Conservation (phyloP, 2,329 filamentous ascomycete species). For the Penicillium sp. region DNA sequence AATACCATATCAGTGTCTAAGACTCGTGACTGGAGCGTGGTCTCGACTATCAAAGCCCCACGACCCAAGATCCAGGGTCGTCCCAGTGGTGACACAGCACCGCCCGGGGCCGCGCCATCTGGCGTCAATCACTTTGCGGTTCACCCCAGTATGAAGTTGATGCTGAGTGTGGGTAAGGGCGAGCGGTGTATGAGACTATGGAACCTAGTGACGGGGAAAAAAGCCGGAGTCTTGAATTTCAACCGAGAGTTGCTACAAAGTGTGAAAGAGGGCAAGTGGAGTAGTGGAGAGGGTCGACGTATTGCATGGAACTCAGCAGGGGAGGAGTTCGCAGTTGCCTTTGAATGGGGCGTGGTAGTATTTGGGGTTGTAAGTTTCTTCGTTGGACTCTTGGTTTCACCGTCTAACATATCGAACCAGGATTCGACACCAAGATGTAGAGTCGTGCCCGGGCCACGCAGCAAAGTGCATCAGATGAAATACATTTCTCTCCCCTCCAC, state of each 20-base stretch:
- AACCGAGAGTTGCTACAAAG: conserved; percentile 64
- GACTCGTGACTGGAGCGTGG: conserved; percentile 79
- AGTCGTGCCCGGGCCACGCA: conserved; percentile 60
- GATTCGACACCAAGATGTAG: conserved; percentile 76
- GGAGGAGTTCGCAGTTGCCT: conserved; percentile 82
- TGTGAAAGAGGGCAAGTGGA: conserved; percentile 68
- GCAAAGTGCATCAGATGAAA: conserved; percentile 75
- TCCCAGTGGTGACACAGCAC: conserved; percentile 84
- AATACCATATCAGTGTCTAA: conserved; percentile 83
- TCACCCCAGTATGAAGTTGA: conserved; percentile 92
- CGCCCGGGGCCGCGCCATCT: conserved; percentile 70
- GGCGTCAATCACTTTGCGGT: conserved; percentile 94
- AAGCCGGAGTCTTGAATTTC: conserved; percentile 88
- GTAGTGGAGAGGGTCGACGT: conserved; percentile 72
- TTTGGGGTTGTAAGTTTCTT: conserved; percentile 62
- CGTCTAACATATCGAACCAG: conserved; percentile 24
- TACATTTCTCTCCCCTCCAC: conserved; percentile 57
- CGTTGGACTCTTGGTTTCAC: not conserved
- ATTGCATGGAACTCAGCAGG: conserved; percentile 73
- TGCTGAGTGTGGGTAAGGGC: conserved; percentile 85
- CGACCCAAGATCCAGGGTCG: conserved; percentile 72
- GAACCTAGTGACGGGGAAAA: conserved; percentile 95
- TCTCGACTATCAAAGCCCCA: conserved; percentile 84
- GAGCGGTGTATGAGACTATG: conserved; percentile 89
- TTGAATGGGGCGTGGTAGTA: conserved; percentile 76